A percentile compares a stretch with the other conserved stretches of the same genome.
Evolutionary conservation across 768 basidiomycete genomes (phyloP).

Genomic region (Hygrocybe coccinea): DNA sequence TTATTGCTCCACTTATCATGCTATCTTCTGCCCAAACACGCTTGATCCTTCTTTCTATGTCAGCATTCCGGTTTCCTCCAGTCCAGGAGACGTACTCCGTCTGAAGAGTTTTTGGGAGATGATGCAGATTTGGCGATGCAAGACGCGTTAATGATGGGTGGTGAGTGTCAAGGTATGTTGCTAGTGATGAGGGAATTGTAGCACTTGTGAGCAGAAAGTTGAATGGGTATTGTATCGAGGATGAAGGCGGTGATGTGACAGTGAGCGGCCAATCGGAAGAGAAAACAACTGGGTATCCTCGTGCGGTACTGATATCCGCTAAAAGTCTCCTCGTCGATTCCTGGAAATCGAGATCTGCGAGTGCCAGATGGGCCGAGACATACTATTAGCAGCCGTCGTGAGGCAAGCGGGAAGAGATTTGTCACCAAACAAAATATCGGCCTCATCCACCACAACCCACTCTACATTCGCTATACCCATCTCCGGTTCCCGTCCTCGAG

Average conservation of each 20-base stretch:
- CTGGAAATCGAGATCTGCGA: slow-evolving; percentile 74
- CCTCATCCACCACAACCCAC: slow-evolving; percentile 90
- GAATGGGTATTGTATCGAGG: slow-evolving; percentile 61
- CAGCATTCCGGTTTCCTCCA: slow-evolving; percentile 75
- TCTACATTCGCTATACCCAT: slow-evolving; percentile 68
- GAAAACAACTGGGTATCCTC: slow-evolving; percentile 41
- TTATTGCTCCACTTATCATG: slow-evolving; percentile 11
- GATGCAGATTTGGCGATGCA: slow-evolving; percentile 75
- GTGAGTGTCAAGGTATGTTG: slow-evolving; percentile 53
- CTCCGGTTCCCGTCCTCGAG: slow-evolving; percentile 44
- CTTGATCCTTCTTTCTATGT: slow-evolving; percentile 70
- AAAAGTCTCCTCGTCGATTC: slow-evolving; percentile 66
- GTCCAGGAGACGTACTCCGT: slow-evolving; percentile 74
- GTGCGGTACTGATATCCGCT: slow-evolving; percentile 62
- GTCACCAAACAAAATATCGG: slow-evolving; percentile 83
- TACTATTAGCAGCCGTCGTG: not conserved
- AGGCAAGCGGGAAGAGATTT: slow-evolving; percentile 1
- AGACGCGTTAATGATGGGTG: slow-evolving; percentile 68
- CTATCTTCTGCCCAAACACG: slow-evolving; percentile 72
- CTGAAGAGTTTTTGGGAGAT: slow-evolving; percentile 62
- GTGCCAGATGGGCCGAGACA: not conserved
- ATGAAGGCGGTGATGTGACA: slow-evolving; percentile 17
- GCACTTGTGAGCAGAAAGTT: slow-evolving; percentile 79
- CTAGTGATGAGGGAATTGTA: slow-evolving; percentile 77
- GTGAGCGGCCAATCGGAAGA: slow-evolving; percentile 15